Conservation (phyloP, 352 stramenopile genomes). For the Globisporangium middletonii region DNA sequence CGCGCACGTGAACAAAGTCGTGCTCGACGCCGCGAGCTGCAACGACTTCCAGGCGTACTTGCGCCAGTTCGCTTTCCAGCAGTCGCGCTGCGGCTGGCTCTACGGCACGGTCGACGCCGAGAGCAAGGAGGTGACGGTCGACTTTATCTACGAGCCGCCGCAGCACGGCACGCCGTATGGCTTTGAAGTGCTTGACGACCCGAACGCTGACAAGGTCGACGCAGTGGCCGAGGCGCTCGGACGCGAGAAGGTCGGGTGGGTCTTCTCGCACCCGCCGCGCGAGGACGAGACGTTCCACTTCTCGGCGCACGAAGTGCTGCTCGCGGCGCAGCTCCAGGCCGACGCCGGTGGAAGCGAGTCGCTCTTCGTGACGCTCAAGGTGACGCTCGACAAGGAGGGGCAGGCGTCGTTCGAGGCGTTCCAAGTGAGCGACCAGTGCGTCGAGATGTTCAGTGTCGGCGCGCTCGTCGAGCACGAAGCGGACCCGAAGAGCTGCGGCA, state of each 20-base stretch:
- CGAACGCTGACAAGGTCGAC: constrained; percentile 79
- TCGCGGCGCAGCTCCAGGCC: constrained; percentile 93
- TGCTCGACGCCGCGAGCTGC: constrained; percentile 86
- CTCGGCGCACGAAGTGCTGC: constrained; percentile 85
- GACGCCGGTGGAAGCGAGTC: constrained; percentile 92
- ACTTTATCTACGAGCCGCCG: constrained; percentile 96
- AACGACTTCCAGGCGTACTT: constrained; percentile 90
- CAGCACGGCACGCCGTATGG: constrained; percentile 87
- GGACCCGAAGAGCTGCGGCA: constrained; percentile 89
- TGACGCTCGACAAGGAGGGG: constrained; percentile 91
- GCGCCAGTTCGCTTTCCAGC: constrained; percentile 90
- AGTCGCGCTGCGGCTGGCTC: constrained; percentile 92
- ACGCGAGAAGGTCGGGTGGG: constrained; percentile 94
- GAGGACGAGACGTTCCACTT: constrained; percentile 95
- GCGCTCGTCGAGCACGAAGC: constrained; percentile 85
- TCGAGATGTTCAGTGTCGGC: constrained; percentile 97
- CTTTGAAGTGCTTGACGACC: constrained; percentile 92
- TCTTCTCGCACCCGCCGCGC: constrained; percentile 95
- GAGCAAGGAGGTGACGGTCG: constrained; percentile 87
- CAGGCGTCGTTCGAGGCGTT: constrained; percentile 95
- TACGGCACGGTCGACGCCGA: constrained; percentile 89
- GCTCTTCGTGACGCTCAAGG: constrained; percentile 95
- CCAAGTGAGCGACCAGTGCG: constrained; percentile 95
- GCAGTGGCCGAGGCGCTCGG: constrained; percentile 84
- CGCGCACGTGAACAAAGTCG: constrained; percentile 71